These are phyloP conservation scores for Leucocoprinus sp. DNA, from an alignment of 768 basidiomycete genomes.

Conservation along the genomic window DNA sequence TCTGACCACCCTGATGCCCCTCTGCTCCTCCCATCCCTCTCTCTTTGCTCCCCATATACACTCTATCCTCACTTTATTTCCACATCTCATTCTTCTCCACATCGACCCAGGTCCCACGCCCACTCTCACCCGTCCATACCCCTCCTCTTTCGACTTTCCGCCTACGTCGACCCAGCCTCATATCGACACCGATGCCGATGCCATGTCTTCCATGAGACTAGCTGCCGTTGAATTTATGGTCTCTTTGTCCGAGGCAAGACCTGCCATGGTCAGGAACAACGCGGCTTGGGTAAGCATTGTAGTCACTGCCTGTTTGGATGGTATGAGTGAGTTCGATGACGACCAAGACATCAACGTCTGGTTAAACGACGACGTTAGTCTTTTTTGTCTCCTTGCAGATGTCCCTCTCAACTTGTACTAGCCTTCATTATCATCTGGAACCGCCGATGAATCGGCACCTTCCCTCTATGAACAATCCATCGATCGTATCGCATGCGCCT, in stretches of 20 bases:
- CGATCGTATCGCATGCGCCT: slow-evolving; percentile 72
- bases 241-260: slow-evolving; percentile 65
- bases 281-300: slow-evolving; percentile 65
- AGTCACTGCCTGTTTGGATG: slow-evolving; percentile 72
- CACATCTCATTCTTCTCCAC: slow-evolving; percentile 57
- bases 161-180: slow-evolving; percentile 21
- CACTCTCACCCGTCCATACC: slow-evolving; percentile 39
- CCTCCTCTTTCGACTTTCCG: slow-evolving; percentile 33
- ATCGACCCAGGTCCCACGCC: slow-evolving; percentile 44
- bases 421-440: slow-evolving; percentile 55
- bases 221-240: slow-evolving; percentile 81
- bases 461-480: slow-evolving; percentile 77
- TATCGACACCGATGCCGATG: slow-evolving; percentile 48
- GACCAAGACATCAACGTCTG: slow-evolving; percentile 45
- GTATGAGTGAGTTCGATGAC: slow-evolving; percentile 72
- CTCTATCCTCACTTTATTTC: slow-evolving; percentile 62
- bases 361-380: slow-evolving; percentile 69
- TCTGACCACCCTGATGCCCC: slow-evolving; percentile 60
- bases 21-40: slow-evolving; percentile 56
- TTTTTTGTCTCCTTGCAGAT: not conserved
- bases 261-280: slow-evolving; percentile 58
- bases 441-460: slow-evolving; percentile 57
- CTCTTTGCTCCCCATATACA: slow-evolving; percentile 71
- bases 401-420: slow-evolving; percentile 19
- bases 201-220: slow-evolving; percentile 59